A percentile compares a stretch with the other conserved stretches of the same genome.
These are phyloP conservation scores for Tripterygium wilfordii DNA, from an alignment of 177 flowering plant species.

Conservation along the genomic window DNA sequence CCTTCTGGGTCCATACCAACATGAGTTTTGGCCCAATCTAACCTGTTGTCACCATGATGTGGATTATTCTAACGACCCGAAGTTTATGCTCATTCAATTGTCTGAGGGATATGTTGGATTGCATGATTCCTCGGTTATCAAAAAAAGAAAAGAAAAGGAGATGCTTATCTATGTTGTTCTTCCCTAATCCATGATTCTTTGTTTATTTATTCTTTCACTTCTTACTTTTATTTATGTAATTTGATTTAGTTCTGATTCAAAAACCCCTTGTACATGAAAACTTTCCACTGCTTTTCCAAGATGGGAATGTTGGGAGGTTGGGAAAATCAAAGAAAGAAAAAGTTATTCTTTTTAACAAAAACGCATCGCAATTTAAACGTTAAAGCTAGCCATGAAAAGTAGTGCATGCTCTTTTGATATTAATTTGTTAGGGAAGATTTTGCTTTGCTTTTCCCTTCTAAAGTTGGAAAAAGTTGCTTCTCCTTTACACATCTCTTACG, in stretches of 20 bases:
- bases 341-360: constrained; percentile 45
- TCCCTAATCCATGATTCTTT: constrained; percentile 1
- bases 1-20: too few relatives aligned
- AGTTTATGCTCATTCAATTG: too few relatives aligned
- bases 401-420: constrained; percentile 47
- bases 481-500: constrained; percentile 70
- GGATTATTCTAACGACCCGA: too few relatives aligned
- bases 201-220: constrained; percentile 1
- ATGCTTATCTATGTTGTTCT: constrained; percentile 31
- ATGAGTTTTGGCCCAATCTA: too few relatives aligned
- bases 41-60: too few relatives aligned
- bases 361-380: constrained; percentile 30
- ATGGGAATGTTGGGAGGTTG: constrained; percentile 66
- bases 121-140: too few relatives aligned
- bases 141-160: too few relatives aligned
- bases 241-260: too few relatives aligned
- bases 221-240: constrained; percentile 6
- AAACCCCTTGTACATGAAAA: too few relatives aligned
- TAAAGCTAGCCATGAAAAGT: constrained; percentile 75
- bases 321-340: constrained; percentile 50
- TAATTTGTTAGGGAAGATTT: constrained; percentile 66
- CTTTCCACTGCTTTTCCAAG: constrained; percentile 43
- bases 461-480: constrained; percentile 41
- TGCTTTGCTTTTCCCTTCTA: constrained; percentile 54
- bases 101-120: too few relatives aligned